Evolutionary conservation across 1,284 basidiomycete genomes (phyloP).

Genomic region (Trichosporon coremiiforme): DNA sequence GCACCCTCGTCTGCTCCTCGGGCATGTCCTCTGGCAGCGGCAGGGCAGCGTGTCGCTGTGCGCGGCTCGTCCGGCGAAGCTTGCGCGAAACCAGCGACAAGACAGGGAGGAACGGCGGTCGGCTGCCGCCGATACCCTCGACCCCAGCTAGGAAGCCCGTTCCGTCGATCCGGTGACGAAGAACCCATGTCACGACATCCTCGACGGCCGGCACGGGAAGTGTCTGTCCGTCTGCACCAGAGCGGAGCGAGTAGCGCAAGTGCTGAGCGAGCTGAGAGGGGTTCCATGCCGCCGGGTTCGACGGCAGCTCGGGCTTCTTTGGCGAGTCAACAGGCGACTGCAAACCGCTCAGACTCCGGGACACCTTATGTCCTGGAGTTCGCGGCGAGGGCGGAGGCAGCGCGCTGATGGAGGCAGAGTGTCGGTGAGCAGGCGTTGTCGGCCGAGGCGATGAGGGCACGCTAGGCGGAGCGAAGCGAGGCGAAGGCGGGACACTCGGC

Average conservation of each 20-base stretch:
- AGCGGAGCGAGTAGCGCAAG: conserved; percentile 42
- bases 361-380: conserved; percentile 18
- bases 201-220: conserved; percentile 47
- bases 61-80: conserved; percentile 38
- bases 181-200: conserved; percentile 51
- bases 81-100: conserved; percentile 44
- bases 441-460: conserved; percentile 1
- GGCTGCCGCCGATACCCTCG: conserved; percentile 31
- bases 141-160: conserved; percentile 40
- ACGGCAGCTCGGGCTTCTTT: conserved; percentile 12
- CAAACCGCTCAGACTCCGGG: conserved; percentile 2
- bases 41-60: conserved; percentile 2
- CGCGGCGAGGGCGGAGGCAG: not conserved
- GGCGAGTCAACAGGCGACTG: not conserved
- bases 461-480: not conserved
- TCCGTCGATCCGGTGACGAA: conserved; percentile 46
- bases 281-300: conserved; percentile 16
- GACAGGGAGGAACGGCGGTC: conserved; percentile 50
- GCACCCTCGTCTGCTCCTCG: conserved; percentile 41
- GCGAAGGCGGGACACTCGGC: not conserved
- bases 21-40: conserved; percentile 4
- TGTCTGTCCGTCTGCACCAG: conserved; percentile 46
- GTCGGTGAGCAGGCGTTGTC: not conserved
- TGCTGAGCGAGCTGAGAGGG: conserved; percentile 46
- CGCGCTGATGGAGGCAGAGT: conserved; percentile 6